Evolutionary conservation across 257 asterid genomes (phyloP).

Genomic region (Oldenlandia corymbosa): DNA sequence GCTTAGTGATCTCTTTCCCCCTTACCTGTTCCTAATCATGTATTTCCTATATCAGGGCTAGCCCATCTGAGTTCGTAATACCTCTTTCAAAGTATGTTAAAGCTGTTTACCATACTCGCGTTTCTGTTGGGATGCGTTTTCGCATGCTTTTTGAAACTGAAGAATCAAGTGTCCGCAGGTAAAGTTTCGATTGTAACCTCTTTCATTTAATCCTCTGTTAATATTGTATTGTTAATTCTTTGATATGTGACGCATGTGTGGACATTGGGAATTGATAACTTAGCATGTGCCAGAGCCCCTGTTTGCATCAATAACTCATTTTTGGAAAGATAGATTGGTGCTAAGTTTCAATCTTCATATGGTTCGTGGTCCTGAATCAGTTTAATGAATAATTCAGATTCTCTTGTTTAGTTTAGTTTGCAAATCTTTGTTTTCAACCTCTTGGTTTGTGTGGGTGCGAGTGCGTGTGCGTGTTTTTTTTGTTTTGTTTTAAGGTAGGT

Average conservation of each 20-base stretch:
- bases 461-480: too few species aligned
- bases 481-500: too few species aligned
- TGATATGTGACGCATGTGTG: not conserved
- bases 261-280: not conserved
- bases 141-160: conserved; percentile 97
- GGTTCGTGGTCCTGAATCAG: not conserved
- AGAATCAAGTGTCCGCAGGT: conserved; percentile 99
- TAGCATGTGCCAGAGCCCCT: not conserved
- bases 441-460: too few species aligned
- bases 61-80: conserved; percentile 92
- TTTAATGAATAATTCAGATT: not conserved
- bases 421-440: not conserved
- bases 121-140: conserved; percentile 96
- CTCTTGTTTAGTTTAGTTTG: not conserved
- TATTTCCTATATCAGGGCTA: conserved; percentile 57
- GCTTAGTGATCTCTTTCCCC: not conserved
- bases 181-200: conserved; percentile 9
- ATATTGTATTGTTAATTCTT: not conserved
- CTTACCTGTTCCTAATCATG: conserved; percentile 12
- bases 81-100: conserved; percentile 83
- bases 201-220: not conserved
- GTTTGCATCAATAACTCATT: not conserved
- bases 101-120: conserved; percentile 91
- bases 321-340: not conserved
- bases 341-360: not conserved